Evolutionary conservation across 805 yeast species (phyloP).

Genomic region (Schwanniomyces pseudopolymorphus): DNA sequence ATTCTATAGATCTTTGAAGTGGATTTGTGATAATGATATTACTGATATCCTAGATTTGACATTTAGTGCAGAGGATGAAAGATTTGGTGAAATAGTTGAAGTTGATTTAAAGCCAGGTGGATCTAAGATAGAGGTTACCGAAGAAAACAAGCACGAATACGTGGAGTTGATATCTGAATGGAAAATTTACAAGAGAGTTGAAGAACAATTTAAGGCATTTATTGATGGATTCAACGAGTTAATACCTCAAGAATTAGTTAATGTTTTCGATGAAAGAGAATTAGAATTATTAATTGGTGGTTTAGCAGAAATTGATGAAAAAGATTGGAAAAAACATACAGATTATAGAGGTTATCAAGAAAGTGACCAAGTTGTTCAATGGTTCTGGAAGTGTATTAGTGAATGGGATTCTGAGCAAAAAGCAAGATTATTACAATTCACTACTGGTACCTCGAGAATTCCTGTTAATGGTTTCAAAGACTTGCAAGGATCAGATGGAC

Average conservation of each 20-base stretch:
- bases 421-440: constrained; percentile 92
- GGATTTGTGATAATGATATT: constrained; percentile 95
- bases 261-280: constrained; percentile 97
- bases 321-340: constrained; percentile 98
- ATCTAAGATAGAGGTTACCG: constrained; percentile 83
- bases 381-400: constrained; percentile 96
- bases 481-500: constrained; percentile 98
- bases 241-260: constrained; percentile 94
- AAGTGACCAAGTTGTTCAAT: constrained; percentile 91
- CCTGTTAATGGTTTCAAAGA: constrained; percentile 99
- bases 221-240: constrained; percentile 97
- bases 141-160: constrained; percentile 92
- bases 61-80: constrained; percentile 86
- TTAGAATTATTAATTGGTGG: constrained; percentile 96
- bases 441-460: constrained; percentile 98
- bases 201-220: constrained; percentile 94
- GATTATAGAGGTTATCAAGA: constrained; percentile 98
- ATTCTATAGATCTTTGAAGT: constrained; percentile 87
- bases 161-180: constrained; percentile 94
- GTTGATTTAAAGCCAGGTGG: constrained; percentile 92
- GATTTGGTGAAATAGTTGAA: constrained; percentile 88
- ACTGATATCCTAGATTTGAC: constrained; percentile 80
- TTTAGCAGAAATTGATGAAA: constrained; percentile 94
- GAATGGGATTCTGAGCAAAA: constrained; percentile 97
- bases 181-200: constrained; percentile 90